Percentiles rank a stretch among this genome's conserved stretches.
phyloP scores from a whole-genome alignment of 108 stramenopile genomes.

The Pseudonitzschia pungens region DNA sequence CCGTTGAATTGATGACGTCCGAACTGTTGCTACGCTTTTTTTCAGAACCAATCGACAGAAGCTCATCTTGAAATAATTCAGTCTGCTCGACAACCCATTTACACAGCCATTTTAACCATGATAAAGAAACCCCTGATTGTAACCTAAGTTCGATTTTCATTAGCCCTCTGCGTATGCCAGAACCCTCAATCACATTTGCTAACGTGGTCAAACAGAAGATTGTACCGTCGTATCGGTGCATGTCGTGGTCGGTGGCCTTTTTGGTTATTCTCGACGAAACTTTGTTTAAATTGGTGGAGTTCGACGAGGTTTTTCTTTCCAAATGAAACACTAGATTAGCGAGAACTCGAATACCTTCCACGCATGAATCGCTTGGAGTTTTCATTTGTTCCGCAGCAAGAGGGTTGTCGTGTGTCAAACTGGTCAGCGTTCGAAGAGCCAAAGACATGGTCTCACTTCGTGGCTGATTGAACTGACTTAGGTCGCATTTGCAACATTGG shows the following conservation, averaged over 20 bases:
- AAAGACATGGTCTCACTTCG: slow-evolving; percentile 23
- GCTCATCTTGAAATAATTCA: slow-evolving; percentile 50
- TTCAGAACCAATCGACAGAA: slow-evolving; percentile 54
- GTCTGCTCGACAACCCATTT: slow-evolving; percentile 67
- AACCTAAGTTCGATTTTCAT: slow-evolving; percentile 18
- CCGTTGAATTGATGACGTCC: background rate
- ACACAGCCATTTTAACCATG: slow-evolving; percentile 63
- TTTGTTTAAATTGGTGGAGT: background rate
- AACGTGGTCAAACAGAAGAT: slow-evolving; percentile 79
- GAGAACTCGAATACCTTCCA: slow-evolving; percentile 24
- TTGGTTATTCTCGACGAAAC: background rate
- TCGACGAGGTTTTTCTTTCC: slow-evolving; percentile 3
- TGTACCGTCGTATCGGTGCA: slow-evolving; percentile 51
- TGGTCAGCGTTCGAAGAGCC: slow-evolving; percentile 70
- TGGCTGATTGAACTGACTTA: slow-evolving; percentile 12
- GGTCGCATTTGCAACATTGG: background rate
- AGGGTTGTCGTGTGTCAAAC: slow-evolving; percentile 73
- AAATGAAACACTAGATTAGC: slow-evolving; percentile 24
- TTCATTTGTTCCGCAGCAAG: slow-evolving; percentile 62
- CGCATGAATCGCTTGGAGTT: slow-evolving; percentile 17
- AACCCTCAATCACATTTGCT: slow-evolving; percentile 70
- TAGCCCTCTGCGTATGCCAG: slow-evolving; percentile 26
- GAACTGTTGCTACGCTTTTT: background rate
- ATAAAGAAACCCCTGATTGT: slow-evolving; percentile 4
- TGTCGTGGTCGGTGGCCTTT: slow-evolving; percentile 18